Percentiles rank a stretch among this genome's conserved stretches.
Evolutionary conservation across 2,329 filamentous ascomycete genomes (phyloP).

Genomic region (Leptosphaerulina australis): DNA sequence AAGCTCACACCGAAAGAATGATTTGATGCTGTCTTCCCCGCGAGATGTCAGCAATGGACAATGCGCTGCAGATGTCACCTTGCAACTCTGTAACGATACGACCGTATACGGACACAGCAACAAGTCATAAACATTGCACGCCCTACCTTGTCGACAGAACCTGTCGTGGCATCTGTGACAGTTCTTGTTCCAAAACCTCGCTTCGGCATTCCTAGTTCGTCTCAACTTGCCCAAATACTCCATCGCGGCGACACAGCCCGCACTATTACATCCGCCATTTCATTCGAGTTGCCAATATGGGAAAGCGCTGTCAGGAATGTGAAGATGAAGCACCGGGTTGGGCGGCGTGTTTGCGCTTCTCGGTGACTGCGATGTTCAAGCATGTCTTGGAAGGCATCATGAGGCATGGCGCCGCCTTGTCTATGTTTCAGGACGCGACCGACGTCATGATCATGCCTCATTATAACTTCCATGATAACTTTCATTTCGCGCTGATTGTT

Average conservation of each 20-base stretch:
- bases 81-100: background rate
- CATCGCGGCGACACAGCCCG: background rate
- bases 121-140: background rate
- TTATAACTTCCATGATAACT: conserved; percentile 9
- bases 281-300: background rate
- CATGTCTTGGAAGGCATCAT: conserved; percentile 20
- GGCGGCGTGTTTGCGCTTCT: conserved; percentile 8
- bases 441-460: conserved; percentile 13
- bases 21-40: background rate
- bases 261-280: background rate
- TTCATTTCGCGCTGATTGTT: background rate
- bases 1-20: conserved; percentile 8
- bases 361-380: conserved; percentile 29
- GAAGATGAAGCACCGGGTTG: conserved; percentile 8
- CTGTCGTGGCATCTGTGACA: conserved; percentile 11
- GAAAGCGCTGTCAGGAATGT: background rate
- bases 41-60: background rate
- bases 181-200: conserved; percentile 5
- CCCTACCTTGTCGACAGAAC: background rate
- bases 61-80: background rate
- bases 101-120: too few species aligned
- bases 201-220: conserved; percentile 2
- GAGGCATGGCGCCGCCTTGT: conserved; percentile 30
- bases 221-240: conserved; percentile 1
- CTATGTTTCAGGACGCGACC: conserved; percentile 33